Base-by-base conservation (phyloP, 192 early-diverging fungal genomes). In the Backusella australiensis region DNA sequence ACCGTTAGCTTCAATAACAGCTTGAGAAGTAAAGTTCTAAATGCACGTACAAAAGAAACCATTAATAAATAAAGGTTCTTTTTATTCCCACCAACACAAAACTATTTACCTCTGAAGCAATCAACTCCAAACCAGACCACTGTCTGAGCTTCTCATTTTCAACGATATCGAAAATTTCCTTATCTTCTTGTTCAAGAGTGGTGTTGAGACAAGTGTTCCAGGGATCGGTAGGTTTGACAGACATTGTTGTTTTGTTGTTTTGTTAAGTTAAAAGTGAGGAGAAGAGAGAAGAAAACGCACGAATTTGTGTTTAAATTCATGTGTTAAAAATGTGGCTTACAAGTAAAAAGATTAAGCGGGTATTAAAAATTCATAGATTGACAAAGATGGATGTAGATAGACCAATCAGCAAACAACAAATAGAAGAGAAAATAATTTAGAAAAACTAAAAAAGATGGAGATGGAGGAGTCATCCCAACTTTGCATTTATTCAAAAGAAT, bases 1-100 rank as follows among this genome's bases (percentile, higher is more conserved):
- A 44, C 97, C 98, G 82, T 99, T 99, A 70, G 98, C 98, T 88
- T 99, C 98, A 93, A 99, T 99, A 69, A 97, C 97, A 49, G 98
- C 96, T 87, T 97, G 95, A 52, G 96, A 98, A 75, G 98, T 99
- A 82, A 99, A 99, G 92, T 99, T 99, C 96, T 95, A 84, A 63
- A 56, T 67, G 44, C 63, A 76, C 52, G 70, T 14, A 63, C 14
- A 32, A 21, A 63, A 38, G 19, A 68, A 34, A n/a, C 34, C 15
- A 63, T 5, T 26, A 17, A 5, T 65, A 23, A 36, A 32, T 52
- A 63, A 63, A 63, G 26, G 56, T 8, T 63, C 56, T 59, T 35
- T 65, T 65, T 56, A 59, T 69, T 44, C 44, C 2, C 52, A 59
- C 21, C 68, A 32, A 75, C 15, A 14, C 34, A 11, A 15, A 14